These are phyloP conservation scores for Stagonosporopsis chrysanthemi DNA, from an alignment of 2,329 filamentous ascomycete genomes.

Conservation along the genomic window DNA sequence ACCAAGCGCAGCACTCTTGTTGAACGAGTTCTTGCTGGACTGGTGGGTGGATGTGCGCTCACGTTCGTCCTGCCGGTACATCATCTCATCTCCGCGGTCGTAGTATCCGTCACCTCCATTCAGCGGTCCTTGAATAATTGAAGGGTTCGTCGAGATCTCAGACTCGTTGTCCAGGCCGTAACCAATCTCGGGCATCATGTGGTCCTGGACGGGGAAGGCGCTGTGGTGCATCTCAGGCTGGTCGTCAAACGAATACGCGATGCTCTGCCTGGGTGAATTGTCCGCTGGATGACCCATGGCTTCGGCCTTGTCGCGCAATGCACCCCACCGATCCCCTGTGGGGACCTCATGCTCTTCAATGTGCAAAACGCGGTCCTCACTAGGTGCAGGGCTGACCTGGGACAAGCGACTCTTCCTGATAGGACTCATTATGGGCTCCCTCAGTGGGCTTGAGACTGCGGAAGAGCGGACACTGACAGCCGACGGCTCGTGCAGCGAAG, in stretches of 20 bases:
- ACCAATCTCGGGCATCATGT: slow-evolving; percentile 81
- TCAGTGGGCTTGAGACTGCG: slow-evolving; percentile 29
- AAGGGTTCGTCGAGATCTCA: slow-evolving; percentile 85
- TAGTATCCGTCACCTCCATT: slow-evolving; percentile 60
- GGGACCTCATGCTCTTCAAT: slow-evolving; percentile 33
- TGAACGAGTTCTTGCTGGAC: slow-evolving; percentile 39
- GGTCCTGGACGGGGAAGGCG: slow-evolving; percentile 71
- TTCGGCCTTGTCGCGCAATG: slow-evolving; percentile 54
- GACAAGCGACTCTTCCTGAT: slow-evolving; percentile 36
- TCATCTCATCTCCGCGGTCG: slow-evolving; percentile 49
- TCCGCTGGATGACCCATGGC: slow-evolving; percentile 44
- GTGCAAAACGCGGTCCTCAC: slow-evolving; percentile 21
- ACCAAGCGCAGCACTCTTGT: slow-evolving; percentile 49
- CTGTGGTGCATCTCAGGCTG: slow-evolving; percentile 70
- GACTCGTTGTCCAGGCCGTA: slow-evolving; percentile 65
- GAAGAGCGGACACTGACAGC: slow-evolving; percentile 64
- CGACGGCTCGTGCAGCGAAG: slow-evolving; percentile 86
- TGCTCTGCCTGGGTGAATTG: slow-evolving; percentile 63
- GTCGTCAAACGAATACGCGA: slow-evolving; percentile 56
- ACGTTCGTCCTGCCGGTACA: slow-evolving; percentile 45
- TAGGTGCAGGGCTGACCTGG: slow-evolving; percentile 36
- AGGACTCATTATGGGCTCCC: slow-evolving; percentile 27
- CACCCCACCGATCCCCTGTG: slow-evolving; percentile 45
- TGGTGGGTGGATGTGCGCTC: slow-evolving; percentile 41
- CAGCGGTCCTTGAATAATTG: slow-evolving; percentile 77